Percentiles rank a stretch among this genome's conserved stretches.
These are phyloP conservation scores for Ascochyta lentis DNA, from an alignment of 2,329 filamentous ascomycete species.

Conservation along the genomic window DNA sequence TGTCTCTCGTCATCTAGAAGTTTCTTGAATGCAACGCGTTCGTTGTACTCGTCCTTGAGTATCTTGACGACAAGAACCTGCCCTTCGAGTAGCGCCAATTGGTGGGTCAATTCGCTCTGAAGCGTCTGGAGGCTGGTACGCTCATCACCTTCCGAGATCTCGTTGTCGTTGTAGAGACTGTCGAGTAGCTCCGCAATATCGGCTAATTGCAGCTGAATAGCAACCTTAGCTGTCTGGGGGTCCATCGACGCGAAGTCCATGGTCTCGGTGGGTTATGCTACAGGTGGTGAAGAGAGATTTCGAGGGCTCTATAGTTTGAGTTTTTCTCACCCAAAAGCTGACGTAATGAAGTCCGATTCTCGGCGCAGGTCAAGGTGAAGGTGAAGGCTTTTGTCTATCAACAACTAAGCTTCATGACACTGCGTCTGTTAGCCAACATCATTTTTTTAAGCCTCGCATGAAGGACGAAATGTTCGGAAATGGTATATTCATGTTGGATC, in stretches of 20 bases:
- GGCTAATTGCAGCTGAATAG: slow-evolving; percentile 20
- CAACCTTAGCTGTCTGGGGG: slow-evolving; percentile 18
- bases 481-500: too few species aligned
- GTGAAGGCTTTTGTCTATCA: too few species aligned
- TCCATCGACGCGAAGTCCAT: slow-evolving; percentile 20
- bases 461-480: too few species aligned
- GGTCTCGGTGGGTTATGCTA: background rate
- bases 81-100: slow-evolving; percentile 18
- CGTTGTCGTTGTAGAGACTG: background rate
- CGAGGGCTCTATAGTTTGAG: background rate
- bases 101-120: slow-evolving; percentile 4
- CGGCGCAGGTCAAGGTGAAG: too few species aligned
- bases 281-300: background rate
- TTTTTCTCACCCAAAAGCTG: too few species aligned
- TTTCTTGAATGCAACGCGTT: slow-evolving; percentile 7
- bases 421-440: too few species aligned
- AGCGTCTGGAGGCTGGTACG: slow-evolving; percentile 6
- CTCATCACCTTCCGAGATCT: slow-evolving; percentile 1
- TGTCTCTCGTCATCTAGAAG: slow-evolving; percentile 24
- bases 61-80: slow-evolving; percentile 20
- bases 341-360: too few species aligned
- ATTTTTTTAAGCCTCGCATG: too few species aligned
- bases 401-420: too few species aligned
- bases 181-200: slow-evolving; percentile 6
- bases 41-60: slow-evolving; percentile 15